Evolutionary conservation across 2,329 filamentous ascomycete genomes (phyloP), one percentile per base, ranked within the genome.

Genomic region (Bipolaris bicolor): DNA sequence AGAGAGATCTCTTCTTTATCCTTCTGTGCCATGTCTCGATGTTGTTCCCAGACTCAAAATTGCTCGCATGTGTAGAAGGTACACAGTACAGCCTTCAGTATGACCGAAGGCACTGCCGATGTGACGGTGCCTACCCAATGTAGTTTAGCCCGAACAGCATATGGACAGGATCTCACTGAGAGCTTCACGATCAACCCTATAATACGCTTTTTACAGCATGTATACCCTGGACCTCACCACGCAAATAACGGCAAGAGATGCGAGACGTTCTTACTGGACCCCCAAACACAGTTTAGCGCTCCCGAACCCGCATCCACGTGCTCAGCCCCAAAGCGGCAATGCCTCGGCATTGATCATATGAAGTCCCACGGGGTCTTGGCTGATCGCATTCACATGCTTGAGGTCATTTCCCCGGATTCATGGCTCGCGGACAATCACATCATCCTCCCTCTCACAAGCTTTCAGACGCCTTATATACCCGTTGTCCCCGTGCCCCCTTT

Each of bases 391-490:
- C 65, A 68, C 65, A 68, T 68, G 65, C 46, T 49, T 49, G 24
- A 9, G 20, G 46, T 39, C 22, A 6, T 56, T 60, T 63, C 61
- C 63, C 63, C 60, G 45, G 62, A 62, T 61, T 60, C 54, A 39
- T 16, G 33, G 29, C 33, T 22, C 47, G 57, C 46, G 53, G 46
- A 43, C 20, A 43, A n/a, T 26, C 49, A 33, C 49, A 53, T 56
- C 55, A 66, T 61, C 57, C 62, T 60, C 51, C 54, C 51, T 66
- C 56, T 66, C 65, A 67, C 65, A 62, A 67, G 65, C 64, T 52
- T 63, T 61, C 62, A 57, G 65, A 50, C 44, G 44, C 50, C 24
- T 61, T 55, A 64, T 60, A 67, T 66, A 63, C 59, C 34, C 39
- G 36, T n/a, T 34, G 15, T 1, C 33, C 40, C 39, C 24, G n/a